These are phyloP conservation scores for Aspergillus bridgeri DNA, from an alignment of 495 filamentous ascomycete species.

Conservation along the genomic window DNA sequence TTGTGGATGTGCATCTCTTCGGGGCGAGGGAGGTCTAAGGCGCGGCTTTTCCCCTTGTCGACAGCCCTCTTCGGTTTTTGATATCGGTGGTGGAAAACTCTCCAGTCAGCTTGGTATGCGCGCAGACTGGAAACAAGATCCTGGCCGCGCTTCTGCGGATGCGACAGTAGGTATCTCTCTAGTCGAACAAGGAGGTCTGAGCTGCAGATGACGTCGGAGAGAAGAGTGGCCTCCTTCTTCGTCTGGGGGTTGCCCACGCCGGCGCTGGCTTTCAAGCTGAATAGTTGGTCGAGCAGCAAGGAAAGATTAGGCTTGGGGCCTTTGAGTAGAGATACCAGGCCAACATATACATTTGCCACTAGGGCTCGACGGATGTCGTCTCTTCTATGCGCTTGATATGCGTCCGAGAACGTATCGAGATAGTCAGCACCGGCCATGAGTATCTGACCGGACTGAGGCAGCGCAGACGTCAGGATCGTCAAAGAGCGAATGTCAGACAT, in stretches of 20 bases:
- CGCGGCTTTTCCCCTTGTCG: conserved; percentile 67
- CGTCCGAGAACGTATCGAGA: conserved; percentile 66
- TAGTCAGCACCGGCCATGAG: conserved; percentile 84
- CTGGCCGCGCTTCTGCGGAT: conserved; percentile 45
- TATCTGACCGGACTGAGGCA: conserved; percentile 45
- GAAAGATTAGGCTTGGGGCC: conserved; percentile 64
- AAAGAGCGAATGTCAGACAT: conserved; percentile 35
- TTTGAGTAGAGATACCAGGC: conserved; percentile 64
- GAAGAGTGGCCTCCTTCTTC: conserved; percentile 39
- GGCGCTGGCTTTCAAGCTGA: conserved; percentile 67
- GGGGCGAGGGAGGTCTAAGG: conserved; percentile 35
- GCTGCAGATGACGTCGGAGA: conserved; percentile 45
- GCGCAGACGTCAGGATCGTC: conserved; percentile 37
- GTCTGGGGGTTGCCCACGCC: conserved; percentile 46
- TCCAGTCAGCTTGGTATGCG: conserved; percentile 45
- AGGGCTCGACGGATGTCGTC: conserved; percentile 57
- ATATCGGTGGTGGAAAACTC: conserved; percentile 51
- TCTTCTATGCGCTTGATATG: conserved; percentile 57
- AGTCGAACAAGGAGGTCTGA: conserved; percentile 35
- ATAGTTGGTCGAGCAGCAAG: conserved; percentile 74
- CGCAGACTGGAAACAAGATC: conserved; percentile 39
- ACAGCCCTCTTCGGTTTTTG: conserved; percentile 52
- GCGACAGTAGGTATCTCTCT: conserved; percentile 55
- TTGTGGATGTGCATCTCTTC: conserved; percentile 71
- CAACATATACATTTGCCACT: conserved; percentile 68